These are phyloP conservation scores for Austropuccinia psidii DNA, from an alignment of 1,284 basidiomycete genomes.

Conservation along the genomic window DNA sequence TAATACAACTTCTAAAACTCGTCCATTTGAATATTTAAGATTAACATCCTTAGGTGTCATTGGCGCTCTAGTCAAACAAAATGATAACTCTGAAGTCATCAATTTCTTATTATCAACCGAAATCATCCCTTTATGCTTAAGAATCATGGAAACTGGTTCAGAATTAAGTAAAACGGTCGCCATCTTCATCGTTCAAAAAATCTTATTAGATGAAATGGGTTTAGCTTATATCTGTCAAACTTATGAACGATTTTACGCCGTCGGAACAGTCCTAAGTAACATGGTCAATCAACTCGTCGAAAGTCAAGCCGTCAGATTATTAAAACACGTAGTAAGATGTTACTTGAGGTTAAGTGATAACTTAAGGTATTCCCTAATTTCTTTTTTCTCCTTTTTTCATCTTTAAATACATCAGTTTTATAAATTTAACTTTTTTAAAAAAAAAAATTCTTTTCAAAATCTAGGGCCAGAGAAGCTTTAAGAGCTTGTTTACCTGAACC, in stretches of 20 bases:
- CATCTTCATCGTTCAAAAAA: constrained; percentile 99
- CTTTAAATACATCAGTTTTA: neutral
- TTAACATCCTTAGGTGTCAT: constrained; percentile 97
- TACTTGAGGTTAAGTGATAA: constrained; percentile 96
- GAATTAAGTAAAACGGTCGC: constrained; percentile 99
- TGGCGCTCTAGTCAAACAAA: constrained; percentile 99
- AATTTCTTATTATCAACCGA: constrained; percentile 98
- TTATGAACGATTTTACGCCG: constrained; percentile 98
- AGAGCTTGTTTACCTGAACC: constrained; percentile 96
- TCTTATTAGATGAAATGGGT: constrained; percentile 93
- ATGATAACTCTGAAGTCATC: constrained; percentile 97
- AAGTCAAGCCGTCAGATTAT: constrained; percentile 86
- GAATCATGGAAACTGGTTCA: constrained; percentile 99
- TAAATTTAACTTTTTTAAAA: neutral
- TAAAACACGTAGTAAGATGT: constrained; percentile 98
- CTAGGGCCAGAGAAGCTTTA: constrained; percentile 86
- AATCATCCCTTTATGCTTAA: constrained; percentile 96
- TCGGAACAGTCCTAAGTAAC: constrained; percentile 94
- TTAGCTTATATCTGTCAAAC: constrained; percentile 99
- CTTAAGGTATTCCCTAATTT: constrained; percentile 58
- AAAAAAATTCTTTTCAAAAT: constrained; percentile 32
- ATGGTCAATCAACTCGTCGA: constrained; percentile 97
- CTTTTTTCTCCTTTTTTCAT: neutral
- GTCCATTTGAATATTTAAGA: constrained; percentile 97
- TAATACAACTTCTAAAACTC: constrained; percentile 97